Evolutionary conservation across 805 yeast species (phyloP), one percentile per base, ranked within the genome.

Genomic region (Pichia sporocuriosa): DNA sequence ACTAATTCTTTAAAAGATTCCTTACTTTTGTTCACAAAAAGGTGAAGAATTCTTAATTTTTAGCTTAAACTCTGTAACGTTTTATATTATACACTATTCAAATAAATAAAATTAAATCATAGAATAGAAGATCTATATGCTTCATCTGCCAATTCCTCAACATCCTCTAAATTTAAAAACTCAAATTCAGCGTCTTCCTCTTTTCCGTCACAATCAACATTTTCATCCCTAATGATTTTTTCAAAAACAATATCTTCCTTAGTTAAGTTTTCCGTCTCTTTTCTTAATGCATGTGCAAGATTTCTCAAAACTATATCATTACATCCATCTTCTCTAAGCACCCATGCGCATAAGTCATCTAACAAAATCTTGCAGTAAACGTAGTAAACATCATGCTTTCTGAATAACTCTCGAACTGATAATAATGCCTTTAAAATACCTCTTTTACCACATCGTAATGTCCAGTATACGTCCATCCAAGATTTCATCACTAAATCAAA

Each of bases 321-420:
- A 30, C 85, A 78, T 6, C 57, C 57, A 32, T 69, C 69, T 39
- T 76, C 79, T 43, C 73, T 63, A 19, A 83, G 66, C 15, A 83
- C 58, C 95, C 95, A 89, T 13, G 81, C 67, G 43, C 84, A 71
- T 47, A 86, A 66, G 57, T 89, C 96, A 52, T 84, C 87, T 5
- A 87, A 50, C 68, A 85, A 70, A 0, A 88, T 70, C 55, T 77
- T 78, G 55, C 84, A 84, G 58, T 89, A 89, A 6, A 86, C 87
- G 56, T 87, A 85, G 57, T 87, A 87, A 17, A 82, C 72, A 54
- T 87, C 95, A 56, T 87, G 95, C 55, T 66, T 82, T 45, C 96
- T 70, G 60, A 89, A 89, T 10, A 84, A 62, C 55, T 84, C 90
- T 49, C 84, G 73, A 13, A 78, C 60, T 7, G 73, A 75, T 24